These are phyloP conservation scores for Closterium sp. DNA, from an alignment of 139 green algal species.

Conservation along the genomic window DNA sequence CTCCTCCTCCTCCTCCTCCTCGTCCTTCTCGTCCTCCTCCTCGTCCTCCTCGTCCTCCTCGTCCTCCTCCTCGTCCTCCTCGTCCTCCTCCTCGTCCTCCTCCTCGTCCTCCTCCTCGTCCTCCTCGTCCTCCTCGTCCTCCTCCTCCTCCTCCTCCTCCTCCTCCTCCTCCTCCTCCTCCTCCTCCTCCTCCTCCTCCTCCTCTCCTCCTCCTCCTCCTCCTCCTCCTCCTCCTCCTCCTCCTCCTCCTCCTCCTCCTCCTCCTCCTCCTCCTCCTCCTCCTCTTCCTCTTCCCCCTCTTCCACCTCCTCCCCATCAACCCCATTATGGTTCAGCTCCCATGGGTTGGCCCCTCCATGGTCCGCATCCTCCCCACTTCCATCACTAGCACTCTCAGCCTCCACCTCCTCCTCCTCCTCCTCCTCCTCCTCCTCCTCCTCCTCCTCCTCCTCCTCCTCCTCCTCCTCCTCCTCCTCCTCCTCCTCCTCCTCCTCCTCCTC, in stretches of 20 bases:
- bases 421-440: background rate
- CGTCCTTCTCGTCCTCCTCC: no score
- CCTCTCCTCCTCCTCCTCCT: background rate
- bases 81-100: background rate
- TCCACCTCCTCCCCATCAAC: background rate
- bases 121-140: background rate
- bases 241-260: conserved; percentile 2
- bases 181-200: background rate
- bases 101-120: no score
- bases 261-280: background rate
- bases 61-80: background rate
- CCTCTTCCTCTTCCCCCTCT: background rate
- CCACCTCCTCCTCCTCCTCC: background rate
- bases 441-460: background rate
- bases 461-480: background rate
- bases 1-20: background rate
- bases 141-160: background rate
- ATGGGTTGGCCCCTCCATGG: no score
- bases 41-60: background rate
- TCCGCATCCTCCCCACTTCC: no score
- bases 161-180: background rate
- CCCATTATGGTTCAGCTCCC: no score
- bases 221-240: background rate
- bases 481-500: background rate
- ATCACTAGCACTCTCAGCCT: no score